These are phyloP conservation scores for Zygnema cylindricum DNA, from an alignment of 139 green algal genomes.

Conservation along the genomic window DNA sequence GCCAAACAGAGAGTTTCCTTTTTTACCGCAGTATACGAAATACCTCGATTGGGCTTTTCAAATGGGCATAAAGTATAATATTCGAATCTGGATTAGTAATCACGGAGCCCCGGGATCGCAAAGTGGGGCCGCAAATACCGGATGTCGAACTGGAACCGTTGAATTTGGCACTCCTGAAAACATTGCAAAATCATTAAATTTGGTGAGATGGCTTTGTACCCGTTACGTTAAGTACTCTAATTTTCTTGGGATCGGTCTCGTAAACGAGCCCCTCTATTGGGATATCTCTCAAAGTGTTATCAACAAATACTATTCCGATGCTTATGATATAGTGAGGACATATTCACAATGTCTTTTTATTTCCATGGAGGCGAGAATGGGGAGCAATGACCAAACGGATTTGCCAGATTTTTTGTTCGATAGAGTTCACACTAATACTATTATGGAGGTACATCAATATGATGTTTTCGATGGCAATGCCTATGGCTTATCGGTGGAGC, in stretches of 20 bases:
- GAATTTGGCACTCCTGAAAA: no score
- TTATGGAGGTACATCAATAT: conserved; percentile 26
- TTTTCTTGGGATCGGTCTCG: conserved; percentile 25
- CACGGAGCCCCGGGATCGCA: no score
- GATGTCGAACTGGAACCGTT: conserved; percentile 5
- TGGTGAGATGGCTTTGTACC: neutral
- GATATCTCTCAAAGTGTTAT: neutral
- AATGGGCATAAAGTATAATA: no score
- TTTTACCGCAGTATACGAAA: no score
- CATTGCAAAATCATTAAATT: neutral
- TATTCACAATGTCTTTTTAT: conserved; percentile 31
- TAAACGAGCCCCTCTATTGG: conserved; percentile 25
- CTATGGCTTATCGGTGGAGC: neutral
- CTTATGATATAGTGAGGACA: conserved; percentile 1
- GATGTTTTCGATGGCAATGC: conserved; percentile 14
- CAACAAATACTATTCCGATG: conserved; percentile 19
- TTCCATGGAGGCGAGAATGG: conserved; percentile 25
- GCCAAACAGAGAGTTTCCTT: no score
- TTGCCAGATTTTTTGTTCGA: conserved; percentile 21
- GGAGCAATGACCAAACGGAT: conserved; percentile 10
- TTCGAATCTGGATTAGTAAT: no score
- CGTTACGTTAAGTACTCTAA: conserved; percentile 21
- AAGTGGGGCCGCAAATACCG: conserved; percentile 26
- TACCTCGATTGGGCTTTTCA: no score
- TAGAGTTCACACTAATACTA: conserved; percentile 8